Evolutionary conservation across 306 rosid species (phyloP).

Genomic region (Dalbergia oliveri): DNA sequence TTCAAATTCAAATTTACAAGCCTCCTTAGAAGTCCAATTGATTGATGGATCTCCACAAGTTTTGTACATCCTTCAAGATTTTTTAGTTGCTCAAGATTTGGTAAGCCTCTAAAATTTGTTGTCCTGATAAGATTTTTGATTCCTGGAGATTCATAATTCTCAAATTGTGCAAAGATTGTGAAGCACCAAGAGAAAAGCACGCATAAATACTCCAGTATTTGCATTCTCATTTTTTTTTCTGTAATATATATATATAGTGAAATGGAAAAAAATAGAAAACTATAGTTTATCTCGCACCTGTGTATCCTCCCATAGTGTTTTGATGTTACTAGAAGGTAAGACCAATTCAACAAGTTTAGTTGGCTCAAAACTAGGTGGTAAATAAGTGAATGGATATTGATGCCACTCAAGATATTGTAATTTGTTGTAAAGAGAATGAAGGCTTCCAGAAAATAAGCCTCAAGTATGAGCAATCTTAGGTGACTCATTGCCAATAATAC

Average conservation of each 20-base stretch:
- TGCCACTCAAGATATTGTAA: slow-evolving; percentile 36
- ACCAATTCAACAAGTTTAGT: slow-evolving; percentile 18
- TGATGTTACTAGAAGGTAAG: background rate
- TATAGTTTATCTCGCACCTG: background rate
- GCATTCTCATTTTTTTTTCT: background rate
- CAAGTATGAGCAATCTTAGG: slow-evolving; percentile 20
- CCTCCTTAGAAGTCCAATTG: background rate
- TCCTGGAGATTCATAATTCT: background rate
- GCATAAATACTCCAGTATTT: background rate
- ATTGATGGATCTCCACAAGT: background rate
- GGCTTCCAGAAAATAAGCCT: background rate
- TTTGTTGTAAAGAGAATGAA: slow-evolving; percentile 20
- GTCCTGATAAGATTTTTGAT: background rate
- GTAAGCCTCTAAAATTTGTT: background rate
- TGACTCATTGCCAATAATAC: slow-evolving; percentile 36
- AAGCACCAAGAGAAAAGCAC: background rate
- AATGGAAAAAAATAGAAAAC: too few relatives aligned
- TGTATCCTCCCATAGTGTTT: slow-evolving; percentile 31
- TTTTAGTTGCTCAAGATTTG: slow-evolving; percentile 20
- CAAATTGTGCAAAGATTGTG: slow-evolving; percentile 25
- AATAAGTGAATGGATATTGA: slow-evolving; percentile 12
- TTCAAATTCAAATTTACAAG: background rate
- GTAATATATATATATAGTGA: background rate
- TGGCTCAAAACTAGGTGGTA: slow-evolving; percentile 20
- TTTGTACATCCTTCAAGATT: slow-evolving; percentile 2